Base-by-base conservation (phyloP, 164 flowering plant genomes). In the Vitis riparia region DNA sequence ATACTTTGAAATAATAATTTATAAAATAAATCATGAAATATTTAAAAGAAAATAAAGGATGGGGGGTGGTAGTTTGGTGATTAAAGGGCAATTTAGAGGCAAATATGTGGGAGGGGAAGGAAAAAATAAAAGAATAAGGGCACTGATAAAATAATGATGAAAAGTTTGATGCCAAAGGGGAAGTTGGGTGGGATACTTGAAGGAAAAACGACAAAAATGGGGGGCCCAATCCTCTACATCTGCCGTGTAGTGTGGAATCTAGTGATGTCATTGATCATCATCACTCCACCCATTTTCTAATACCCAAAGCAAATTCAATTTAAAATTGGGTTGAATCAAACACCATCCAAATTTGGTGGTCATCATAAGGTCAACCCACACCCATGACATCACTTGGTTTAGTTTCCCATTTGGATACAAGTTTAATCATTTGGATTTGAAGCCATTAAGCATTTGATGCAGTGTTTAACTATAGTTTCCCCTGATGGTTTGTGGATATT, bases 201-300 rank as follows among this genome's bases (percentile, higher is more conserved):
- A 59, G 17, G 51, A 27, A 66, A 17, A 68, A 52, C 55, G 83
- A 82, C 83, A 82, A 79, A 56, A 59, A 16, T 23, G 1, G 8
- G 63, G 69, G 13, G 59, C 63, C 44, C 68, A 29, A 37, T 55
- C 50, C 23, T 56, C 64, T 49, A 8, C 68, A 29, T 30, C 9
- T 69, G 74, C 80, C 78, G 74, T 77, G 79, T 75, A 74, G 62
- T 47, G 75, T 29, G 79, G 79, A 74, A 75, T 75, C 73, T 77
- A 71, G 61, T 70, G 58, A 77, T 27, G 61, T 66, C 80, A 80
- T 51, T 6, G 7, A 37, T 37, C 55, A 8, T 37, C 49, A 57
- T 37, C 44, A 49, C 58, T 48, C 63, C 19, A 11, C 8, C 50
- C 23, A 27, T 27, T 8, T 59, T 30, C 16, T 30, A 32, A 60